Base-by-base conservation (phyloP, 1,139 yeast species). In the Candida dubliniensis region DNA sequence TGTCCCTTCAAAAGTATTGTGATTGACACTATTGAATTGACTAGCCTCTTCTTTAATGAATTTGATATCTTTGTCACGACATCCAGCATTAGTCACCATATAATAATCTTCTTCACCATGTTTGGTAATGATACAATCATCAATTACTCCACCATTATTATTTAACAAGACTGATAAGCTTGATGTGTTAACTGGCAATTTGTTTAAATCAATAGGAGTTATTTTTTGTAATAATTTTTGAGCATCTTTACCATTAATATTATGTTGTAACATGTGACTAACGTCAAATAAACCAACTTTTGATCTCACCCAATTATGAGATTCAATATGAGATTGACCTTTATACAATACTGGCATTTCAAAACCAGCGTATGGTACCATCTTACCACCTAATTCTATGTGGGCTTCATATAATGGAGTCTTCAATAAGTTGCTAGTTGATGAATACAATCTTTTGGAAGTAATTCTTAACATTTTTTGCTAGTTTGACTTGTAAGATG, bases 81-180 rank as follows among this genome's bases (percentile, higher is more conserved):
- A 87, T 6, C 96, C 98, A 6, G 99, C 99, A 63, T 93, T 93
- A 42, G 98, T 91, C n/a, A 93, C 99, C 60, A 93, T 81, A 63
- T 90, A 90, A 63, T 77, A 91, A 31, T 80, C 78, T 50, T 84
- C 79, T n/a, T 85, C 85, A 2, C 74, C 82, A 53, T 86, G 93
- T 63, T 87, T 90, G 49, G 96, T 87, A 58, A 93, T 83, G 53
- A 93, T 88, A 45, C 96, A 85, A 63, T 93, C 99, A 66, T 93
- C 99, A 55, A 93, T 80, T 4, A 96, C 91, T 38, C 93, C 93
- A 31, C 96, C 93, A 5, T 81, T 56, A 31, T 74, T 67, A 61
- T 85, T 90, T 56, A 93, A 75, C 42, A 93, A 67, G 1, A 89
- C 96, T 34, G 95, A 82, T 51, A 93, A 74, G 39, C 93, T 85